phyloP scores from a whole-genome alignment of 495 filamentous ascomycete genomes.

The Daldinia caldariorum region DNA sequence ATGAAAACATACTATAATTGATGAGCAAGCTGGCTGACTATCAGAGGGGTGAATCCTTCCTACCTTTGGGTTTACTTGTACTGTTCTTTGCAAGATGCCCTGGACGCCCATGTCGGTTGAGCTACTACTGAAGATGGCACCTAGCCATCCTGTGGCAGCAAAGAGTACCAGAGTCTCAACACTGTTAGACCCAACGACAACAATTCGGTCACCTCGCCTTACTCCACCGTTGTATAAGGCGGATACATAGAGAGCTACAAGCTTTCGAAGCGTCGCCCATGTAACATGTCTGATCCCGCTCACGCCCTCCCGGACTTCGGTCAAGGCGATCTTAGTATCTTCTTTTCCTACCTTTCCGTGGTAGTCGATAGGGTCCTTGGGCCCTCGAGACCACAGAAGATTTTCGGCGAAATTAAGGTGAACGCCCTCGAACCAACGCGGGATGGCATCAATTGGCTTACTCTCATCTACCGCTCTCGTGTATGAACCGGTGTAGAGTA shows the following conservation, averaged over 20 bases:
- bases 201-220: conserved; percentile 73
- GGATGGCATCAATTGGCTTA: conserved; percentile 72
- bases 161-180: conserved; percentile 75
- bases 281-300: conserved; percentile 65
- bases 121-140: conserved; percentile 74
- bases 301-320: conserved; percentile 76
- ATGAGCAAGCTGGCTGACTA: conserved; percentile 13
- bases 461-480: conserved; percentile 71
- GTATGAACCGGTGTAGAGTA: conserved; percentile 71
- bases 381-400: conserved; percentile 60
- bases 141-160: conserved; percentile 70
- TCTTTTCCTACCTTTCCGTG: conserved; percentile 67
- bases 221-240: conserved; percentile 73
- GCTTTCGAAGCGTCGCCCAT: conserved; percentile 68
- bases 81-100: conserved; percentile 76
- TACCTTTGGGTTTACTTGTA: conserved; percentile 73
- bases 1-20: conserved; percentile 69
- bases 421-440: conserved; percentile 74
- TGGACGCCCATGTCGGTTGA: conserved; percentile 84
- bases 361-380: conserved; percentile 43
- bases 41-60: not conserved
- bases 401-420: conserved; percentile 73
- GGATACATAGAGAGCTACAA: conserved; percentile 64
- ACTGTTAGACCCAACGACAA: conserved; percentile 75
- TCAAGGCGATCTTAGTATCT: conserved; percentile 71